A percentile compares a stretch with the other conserved stretches of the same genome.
Conservation (phyloP, 2,329 filamentous ascomycete genomes). For the Fusarium sp. region DNA sequence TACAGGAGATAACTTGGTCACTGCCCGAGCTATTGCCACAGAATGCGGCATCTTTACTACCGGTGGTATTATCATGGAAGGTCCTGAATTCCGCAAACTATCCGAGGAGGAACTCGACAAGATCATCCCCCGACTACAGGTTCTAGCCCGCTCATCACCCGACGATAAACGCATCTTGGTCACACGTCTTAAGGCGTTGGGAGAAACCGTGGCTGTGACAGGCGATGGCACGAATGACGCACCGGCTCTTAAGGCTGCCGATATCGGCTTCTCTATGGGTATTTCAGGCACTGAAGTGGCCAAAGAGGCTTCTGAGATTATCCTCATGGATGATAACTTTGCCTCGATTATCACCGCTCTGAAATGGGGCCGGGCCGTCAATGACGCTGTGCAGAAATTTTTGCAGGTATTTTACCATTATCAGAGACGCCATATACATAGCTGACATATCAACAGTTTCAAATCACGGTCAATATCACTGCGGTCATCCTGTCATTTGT, state of each 20-base stretch:
- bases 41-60: slow-evolving; percentile 62
- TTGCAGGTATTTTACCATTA: slow-evolving; percentile 62
- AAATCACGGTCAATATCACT: slow-evolving; percentile 80
- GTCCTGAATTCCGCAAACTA: slow-evolving; percentile 69
- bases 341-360: slow-evolving; percentile 74
- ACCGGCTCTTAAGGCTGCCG: neutral
- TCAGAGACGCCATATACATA: neutral
- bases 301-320: slow-evolving; percentile 77
- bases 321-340: slow-evolving; percentile 78
- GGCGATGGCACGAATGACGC: slow-evolving; percentile 78
- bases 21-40: slow-evolving; percentile 58
- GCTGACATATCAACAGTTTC: slow-evolving; percentile 59
- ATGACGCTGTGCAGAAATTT: slow-evolving; percentile 77
- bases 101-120: slow-evolving; percentile 65
- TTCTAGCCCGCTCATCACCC: slow-evolving; percentile 77
- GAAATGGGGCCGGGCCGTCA: slow-evolving; percentile 75
- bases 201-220: slow-evolving; percentile 76
- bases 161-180: slow-evolving; percentile 79
- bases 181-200: slow-evolving; percentile 74
- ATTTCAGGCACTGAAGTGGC: slow-evolving; percentile 75
- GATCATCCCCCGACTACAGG: slow-evolving; percentile 74
- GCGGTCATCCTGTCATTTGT: slow-evolving; percentile 76
- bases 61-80: slow-evolving; percentile 76
- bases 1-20: slow-evolving; percentile 64
- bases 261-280: slow-evolving; percentile 41